Evolutionary conservation across 2,329 filamentous ascomycete species (phyloP), one percentile per base, ranked within the genome.

Genomic region (Emmonsiellopsis sp.): DNA sequence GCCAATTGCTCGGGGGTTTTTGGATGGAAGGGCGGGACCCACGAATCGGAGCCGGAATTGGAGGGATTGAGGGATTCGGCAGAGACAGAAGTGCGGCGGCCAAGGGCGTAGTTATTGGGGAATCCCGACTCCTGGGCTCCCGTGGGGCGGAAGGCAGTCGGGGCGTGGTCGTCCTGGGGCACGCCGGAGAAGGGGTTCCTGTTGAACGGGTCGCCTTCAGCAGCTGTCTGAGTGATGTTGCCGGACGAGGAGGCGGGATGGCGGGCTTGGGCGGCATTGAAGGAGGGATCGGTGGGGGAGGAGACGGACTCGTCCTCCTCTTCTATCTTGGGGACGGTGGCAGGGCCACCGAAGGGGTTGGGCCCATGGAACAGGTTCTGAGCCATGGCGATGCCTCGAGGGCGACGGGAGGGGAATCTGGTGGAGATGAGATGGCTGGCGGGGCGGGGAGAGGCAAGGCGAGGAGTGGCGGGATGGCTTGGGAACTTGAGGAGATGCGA

Each of bases 61-160:
- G 85, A 87, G 15, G 93, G 93, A 70, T 95, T 95, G 65, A 97
- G 79, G 1, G 92, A 96, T 73, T 98, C 93, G 50, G 93, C 93
- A 41, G 93, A 97, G 51, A 98, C 93, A 3, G 93, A 97, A 40
- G 91, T 96, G 63, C 93, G 88, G 59, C 93, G 87, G 63, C 83
- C 87, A 72, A 95, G 85, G 70, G 95, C 95, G 75, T 96, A 97
- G 70, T 97, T 91, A 62, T 82, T 86, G 53, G 93, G 93, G 66
- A 95, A 65, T 11, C 69, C 68, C 15, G 38, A 34, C 48, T 68
- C 63, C 40, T 62, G 58, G 42, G 59, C 49, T 7, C 58, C 63
- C 1, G 58, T 63, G 11, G 65, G 65, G 53, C 67, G 65, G 51
- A 62, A 57, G 11, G 58, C 54, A 10, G 59, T 58, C 20, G 57